phyloP scores from a whole-genome alignment of 768 basidiomycete genomes.

The Melanogaster broomeanus region DNA sequence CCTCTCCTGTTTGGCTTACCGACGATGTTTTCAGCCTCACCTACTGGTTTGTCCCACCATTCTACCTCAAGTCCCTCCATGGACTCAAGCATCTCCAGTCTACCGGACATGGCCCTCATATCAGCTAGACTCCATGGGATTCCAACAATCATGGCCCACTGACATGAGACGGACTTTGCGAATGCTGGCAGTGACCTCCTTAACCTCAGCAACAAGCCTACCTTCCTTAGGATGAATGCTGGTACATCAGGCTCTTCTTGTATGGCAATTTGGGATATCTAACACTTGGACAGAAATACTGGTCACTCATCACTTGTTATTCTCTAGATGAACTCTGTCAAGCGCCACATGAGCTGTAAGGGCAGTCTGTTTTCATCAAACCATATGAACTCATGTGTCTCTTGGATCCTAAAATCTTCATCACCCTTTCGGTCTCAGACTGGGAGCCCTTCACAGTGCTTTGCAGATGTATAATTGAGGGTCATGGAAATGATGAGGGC shows the following conservation, averaged over 20 bases:
- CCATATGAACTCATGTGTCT: too few relatives aligned
- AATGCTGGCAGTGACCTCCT: constrained; percentile 20
- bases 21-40: constrained; percentile 14
- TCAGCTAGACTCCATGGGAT: constrained; percentile 53
- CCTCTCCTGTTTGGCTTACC: constrained; percentile 20
- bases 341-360: constrained; percentile 31
- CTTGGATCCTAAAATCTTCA: too few relatives aligned
- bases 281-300: constrained; percentile 25
- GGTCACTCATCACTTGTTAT: constrained; percentile 21
- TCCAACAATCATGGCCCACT: constrained; percentile 49
- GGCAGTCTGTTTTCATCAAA: too few relatives aligned
- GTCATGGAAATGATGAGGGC: too few relatives aligned
- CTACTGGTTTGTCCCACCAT: constrained; percentile 44
- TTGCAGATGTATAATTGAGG: too few relatives aligned
- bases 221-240: constrained; percentile 26
- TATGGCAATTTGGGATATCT: neutral
- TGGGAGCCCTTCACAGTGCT: too few relatives aligned
- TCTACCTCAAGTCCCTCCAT: constrained; percentile 49
- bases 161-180: constrained; percentile 30
- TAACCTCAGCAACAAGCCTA: constrained; percentile 29
- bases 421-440: too few relatives aligned
- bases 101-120: constrained; percentile 46
- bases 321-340: constrained; percentile 29
- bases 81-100: constrained; percentile 50
- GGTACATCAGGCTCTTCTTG: constrained; percentile 13